phyloP scores from a whole-genome alignment of 305 asterid genomes.

The Salvia sclarea region DNA sequence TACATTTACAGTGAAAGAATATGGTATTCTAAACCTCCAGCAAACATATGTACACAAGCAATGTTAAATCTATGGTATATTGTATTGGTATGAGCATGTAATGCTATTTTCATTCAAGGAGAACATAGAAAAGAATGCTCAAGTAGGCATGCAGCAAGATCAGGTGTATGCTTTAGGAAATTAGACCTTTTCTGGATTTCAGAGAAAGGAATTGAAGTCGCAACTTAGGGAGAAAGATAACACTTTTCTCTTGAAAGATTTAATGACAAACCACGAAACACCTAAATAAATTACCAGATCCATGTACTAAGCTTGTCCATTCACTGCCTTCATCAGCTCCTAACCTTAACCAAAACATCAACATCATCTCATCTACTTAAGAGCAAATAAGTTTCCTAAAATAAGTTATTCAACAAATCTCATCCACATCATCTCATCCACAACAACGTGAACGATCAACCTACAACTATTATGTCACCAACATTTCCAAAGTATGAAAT shows the following conservation, averaged over 20 bases:
- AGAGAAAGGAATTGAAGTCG: background rate
- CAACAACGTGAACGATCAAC: background rate
- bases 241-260: background rate
- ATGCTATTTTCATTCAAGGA: constrained; percentile 2
- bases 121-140: background rate
- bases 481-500: no score
- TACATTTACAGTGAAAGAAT: background rate
- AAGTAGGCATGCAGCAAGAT: background rate
- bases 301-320: constrained; percentile 2
- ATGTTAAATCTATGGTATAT: background rate
- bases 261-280: background rate
- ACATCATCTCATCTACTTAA: background rate
- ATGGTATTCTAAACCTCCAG: background rate
- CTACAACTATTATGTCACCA: background rate
- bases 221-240: background rate
- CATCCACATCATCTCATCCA: background rate
- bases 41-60: background rate
- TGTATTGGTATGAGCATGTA: no score
- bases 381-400: background rate
- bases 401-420: no score
- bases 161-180: background rate
- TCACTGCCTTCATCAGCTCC: background rate
- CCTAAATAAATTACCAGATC: background rate
- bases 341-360: background rate
- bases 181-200: background rate